These are phyloP conservation scores for Hamamelis virginiana DNA, from an alignment of 164 flowering plant genomes.

Conservation along the genomic window DNA sequence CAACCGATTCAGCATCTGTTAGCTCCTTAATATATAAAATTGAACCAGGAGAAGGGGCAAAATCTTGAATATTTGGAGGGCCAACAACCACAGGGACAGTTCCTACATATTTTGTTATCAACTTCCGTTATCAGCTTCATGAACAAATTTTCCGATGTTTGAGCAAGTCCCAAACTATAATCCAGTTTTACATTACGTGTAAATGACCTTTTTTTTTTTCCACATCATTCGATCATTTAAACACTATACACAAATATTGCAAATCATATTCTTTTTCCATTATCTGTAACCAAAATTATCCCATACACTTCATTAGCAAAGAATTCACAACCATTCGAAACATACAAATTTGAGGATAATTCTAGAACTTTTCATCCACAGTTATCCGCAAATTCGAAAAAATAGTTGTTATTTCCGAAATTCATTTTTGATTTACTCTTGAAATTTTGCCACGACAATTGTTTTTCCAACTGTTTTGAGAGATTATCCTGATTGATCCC, in stretches of 20 bases:
- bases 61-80: slow-evolving; percentile 90
- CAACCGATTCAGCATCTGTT: slow-evolving; percentile 48
- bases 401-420: background rate
- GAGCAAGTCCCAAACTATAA: no score
- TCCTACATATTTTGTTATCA: slow-evolving; percentile 39
- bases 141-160: background rate
- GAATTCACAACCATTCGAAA: background rate
- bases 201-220: no score
- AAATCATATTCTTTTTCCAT: no score
- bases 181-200: no score
- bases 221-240: no score
- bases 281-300: no score
- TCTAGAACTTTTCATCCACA: background rate
- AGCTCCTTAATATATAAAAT: slow-evolving; percentile 73
- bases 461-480: background rate
- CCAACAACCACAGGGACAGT: slow-evolving; percentile 93
- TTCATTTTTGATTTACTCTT: no score
- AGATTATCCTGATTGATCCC: background rate
- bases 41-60: slow-evolving; percentile 75
- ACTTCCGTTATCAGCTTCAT: background rate
- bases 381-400: background rate
- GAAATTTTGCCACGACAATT: no score
- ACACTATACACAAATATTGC: no score
- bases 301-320: no score
- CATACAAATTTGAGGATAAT: background rate